A percentile compares a stretch with the other conserved stretches of the same genome.
Evolutionary conservation across 257 asterid species (phyloP).

Genomic region (Nicotiana sylvestris): DNA sequence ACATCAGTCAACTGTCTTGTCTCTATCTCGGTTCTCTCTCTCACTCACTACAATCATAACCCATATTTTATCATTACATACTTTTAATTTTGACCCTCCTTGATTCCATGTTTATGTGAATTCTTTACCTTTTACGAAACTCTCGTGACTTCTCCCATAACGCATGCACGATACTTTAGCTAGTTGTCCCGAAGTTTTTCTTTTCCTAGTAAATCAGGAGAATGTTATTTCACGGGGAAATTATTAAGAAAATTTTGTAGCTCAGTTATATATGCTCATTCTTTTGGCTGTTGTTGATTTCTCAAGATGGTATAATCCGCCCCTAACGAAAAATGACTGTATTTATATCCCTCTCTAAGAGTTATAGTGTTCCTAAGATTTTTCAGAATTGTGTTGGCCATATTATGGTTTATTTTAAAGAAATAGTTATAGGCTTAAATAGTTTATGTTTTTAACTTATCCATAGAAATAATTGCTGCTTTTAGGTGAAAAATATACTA

Average conservation of each 20-base stretch:
- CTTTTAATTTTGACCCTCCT: constrained; percentile 1
- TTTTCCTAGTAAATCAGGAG: background rate
- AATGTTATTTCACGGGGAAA: background rate
- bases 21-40: constrained; percentile 8
- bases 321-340: too few relatives aligned
- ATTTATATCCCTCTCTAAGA: too few relatives aligned
- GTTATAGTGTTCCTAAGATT: too few relatives aligned
- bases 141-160: background rate
- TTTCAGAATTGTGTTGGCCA: background rate
- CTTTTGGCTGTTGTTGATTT: background rate
- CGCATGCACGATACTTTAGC: constrained; percentile 2
- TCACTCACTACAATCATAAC: constrained; percentile 1
- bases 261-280: background rate
- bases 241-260: background rate
- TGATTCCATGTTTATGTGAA: constrained; percentile 2
- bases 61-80: background rate
- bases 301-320: too few relatives aligned
- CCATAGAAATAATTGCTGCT: background rate
- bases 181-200: background rate
- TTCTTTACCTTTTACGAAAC: background rate
- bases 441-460: background rate
- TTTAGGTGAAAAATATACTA: too few relatives aligned
- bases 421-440: background rate
- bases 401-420: background rate
- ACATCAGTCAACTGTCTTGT: constrained; percentile 22